These are phyloP conservation scores for Atkinsonella hypoxylon DNA, from an alignment of 2,329 filamentous ascomycete genomes.

Conservation along the genomic window DNA sequence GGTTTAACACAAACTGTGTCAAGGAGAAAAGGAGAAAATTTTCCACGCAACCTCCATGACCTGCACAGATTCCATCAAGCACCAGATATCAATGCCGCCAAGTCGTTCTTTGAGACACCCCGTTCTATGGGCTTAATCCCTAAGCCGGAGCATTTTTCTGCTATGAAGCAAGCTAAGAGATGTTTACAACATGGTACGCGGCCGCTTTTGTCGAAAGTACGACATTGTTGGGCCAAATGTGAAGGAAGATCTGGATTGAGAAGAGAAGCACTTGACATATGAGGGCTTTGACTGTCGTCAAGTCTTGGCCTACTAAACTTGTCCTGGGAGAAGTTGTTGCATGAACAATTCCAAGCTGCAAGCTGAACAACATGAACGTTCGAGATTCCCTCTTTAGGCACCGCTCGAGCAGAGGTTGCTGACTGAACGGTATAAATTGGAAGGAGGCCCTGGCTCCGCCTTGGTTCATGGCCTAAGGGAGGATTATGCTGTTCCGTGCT, in stretches of 20 bases:
- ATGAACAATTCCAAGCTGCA: conserved; percentile 76
- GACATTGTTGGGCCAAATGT: background rate
- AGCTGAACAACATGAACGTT: conserved; percentile 59
- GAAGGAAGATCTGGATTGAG: background rate
- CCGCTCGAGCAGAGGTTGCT: conserved; percentile 23
- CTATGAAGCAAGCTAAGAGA: conserved; percentile 70
- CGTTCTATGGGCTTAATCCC: conserved; percentile 47
- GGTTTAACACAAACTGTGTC: no score
- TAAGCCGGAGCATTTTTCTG: conserved; percentile 47
- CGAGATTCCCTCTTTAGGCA: conserved; percentile 5
- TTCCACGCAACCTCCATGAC: background rate
- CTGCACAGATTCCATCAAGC: background rate
- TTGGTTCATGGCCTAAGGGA: background rate
- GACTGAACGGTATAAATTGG: conserved; percentile 55
- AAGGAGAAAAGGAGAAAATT: no score
- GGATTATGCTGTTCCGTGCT: background rate
- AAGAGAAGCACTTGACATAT: background rate
- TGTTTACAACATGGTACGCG: conserved; percentile 68
- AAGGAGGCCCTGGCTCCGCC: background rate
- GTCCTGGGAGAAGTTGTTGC: conserved; percentile 69
- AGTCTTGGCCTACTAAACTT: conserved; percentile 13
- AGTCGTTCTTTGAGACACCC: conserved; percentile 48
- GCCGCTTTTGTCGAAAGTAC: conserved; percentile 9
- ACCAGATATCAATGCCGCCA: conserved; percentile 55
- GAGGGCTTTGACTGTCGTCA: conserved; percentile 12